Base-by-base conservation (phyloP, 768 basidiomycete genomes). In the Naganishia randhawae region DNA sequence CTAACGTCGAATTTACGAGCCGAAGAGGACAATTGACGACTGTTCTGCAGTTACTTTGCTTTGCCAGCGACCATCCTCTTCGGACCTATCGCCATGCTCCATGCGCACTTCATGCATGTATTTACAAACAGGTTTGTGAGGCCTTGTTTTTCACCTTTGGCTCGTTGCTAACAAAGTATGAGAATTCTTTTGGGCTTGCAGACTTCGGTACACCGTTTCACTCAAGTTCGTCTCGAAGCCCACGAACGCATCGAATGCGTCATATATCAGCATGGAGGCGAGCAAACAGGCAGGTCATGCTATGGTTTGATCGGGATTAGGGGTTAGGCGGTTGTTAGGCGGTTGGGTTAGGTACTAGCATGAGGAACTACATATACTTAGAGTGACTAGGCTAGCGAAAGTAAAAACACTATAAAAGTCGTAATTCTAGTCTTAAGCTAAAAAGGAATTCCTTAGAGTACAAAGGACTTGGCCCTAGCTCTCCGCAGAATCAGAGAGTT, bases 91-190 rank as follows among this genome's bases (percentile, higher is more conserved):
- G 74, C 76, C 45, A 65, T 75, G 41, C 57, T 75, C 42, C 73
- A 75, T 61, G 73, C 74, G 8, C 76, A 77, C 37, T 72, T 75
- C 68, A 70, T 73, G 65, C 76, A 77, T 61, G 66, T 77, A 55
- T 75, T 73, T 66, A 77, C 74, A 11, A 70, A 77, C 63, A 71
- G 71, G 42, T 66, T 72, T 50, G 69, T 62, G 31, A 7, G 7
- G 45, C 19, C 45, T 22, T 48, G 2, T n/a, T 48, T 11, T 3
- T 48, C 3, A 31, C 31, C 2, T 13, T 41, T 32, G 6, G 17
- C 14, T 39, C 32, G 57, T 8, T 41, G 16, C 14, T 41, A 8
- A 41, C 25, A 11, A 62, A 39, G 10, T 17, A 41, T 37, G 16
- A 27, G 22, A 19, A 10, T 6, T 32, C 19, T 29, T 4, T 3